phyloP scores from a whole-genome alignment of 164 flowering plant species.

The Stephania cephalantha region DNA sequence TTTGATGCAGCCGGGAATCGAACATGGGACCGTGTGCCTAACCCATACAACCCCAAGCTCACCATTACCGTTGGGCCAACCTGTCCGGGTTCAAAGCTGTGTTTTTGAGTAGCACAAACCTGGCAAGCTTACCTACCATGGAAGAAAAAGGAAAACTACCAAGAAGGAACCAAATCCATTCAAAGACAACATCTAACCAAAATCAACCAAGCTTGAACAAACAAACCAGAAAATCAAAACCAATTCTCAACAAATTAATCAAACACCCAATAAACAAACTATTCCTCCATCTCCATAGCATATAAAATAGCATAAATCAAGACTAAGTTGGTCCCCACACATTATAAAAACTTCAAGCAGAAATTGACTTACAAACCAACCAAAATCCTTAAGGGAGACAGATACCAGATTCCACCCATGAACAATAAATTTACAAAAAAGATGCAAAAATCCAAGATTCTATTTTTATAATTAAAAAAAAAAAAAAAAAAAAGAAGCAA shows the following conservation, averaged over 20 bases:
- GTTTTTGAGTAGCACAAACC: not conserved
- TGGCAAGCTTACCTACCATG: not conserved
- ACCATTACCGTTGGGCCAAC: too few species aligned
- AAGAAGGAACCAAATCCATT: not conserved
- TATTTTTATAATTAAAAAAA: too few species aligned
- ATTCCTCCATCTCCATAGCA: not conserved
- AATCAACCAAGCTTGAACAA: not conserved
- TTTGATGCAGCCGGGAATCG: too few species aligned
- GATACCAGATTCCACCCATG: not conserved
- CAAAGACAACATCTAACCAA: not conserved
- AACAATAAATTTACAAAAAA: not conserved
- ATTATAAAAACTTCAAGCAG: conserved; percentile 5
- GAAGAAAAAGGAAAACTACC: conserved; percentile 1
- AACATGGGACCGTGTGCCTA: too few species aligned
- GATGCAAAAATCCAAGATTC: not conserved
- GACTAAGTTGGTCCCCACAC: conserved; percentile 9
- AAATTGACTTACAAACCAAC: not conserved
- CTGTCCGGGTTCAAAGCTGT: not conserved
- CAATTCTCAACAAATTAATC: conserved; percentile 17
- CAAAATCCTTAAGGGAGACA: not conserved
- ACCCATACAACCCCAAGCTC: too few species aligned
- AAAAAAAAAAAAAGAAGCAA: too few species aligned
- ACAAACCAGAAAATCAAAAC: conserved; percentile 13
- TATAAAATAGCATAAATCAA: not conserved
- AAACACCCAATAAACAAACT: not conserved